Conservation (phyloP, 2,329 filamentous ascomycete species). For the Epichloe coenophiala region DNA sequence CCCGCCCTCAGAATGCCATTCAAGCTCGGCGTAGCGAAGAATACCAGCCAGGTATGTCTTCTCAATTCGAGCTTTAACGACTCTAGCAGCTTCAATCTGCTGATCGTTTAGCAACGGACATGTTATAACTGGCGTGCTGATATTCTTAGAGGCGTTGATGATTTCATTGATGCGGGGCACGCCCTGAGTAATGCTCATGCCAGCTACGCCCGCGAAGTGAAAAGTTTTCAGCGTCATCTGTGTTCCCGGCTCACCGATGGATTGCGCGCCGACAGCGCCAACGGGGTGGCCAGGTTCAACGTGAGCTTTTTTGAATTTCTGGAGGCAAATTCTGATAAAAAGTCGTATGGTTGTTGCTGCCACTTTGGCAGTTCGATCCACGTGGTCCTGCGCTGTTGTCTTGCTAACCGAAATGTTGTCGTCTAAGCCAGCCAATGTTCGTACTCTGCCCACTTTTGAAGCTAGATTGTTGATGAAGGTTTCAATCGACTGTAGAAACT, state of each 20-base stretch:
- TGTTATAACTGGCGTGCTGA: constrained; percentile 86
- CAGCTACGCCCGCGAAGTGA: constrained; percentile 98
- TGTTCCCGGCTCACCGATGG: constrained; percentile 93
- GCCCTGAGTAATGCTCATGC: constrained; percentile 99
- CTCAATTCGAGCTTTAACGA: constrained; percentile 88
- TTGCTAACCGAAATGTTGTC: constrained; percentile 9
- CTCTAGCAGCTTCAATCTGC: constrained; percentile 65
- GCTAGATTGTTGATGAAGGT: constrained; percentile 54
- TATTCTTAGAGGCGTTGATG: constrained; percentile 91
- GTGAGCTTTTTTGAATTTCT: constrained; percentile 82
- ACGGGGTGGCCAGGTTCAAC: constrained; percentile 93
- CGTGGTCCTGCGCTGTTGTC: constrained; percentile 23
- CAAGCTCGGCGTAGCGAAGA: constrained; percentile 70
- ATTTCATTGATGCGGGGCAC: constrained; percentile 99
- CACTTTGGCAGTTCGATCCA: constrained; percentile 71
- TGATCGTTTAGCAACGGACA: constrained; percentile 69
- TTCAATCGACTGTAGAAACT: constrained; percentile 68
- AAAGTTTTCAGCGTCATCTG: constrained; percentile 99
- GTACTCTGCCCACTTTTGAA: constrained; percentile 42
- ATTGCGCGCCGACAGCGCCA: constrained; percentile 90
- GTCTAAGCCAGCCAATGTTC: constrained; percentile 37
- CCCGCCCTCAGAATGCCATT: constrained; percentile 65
- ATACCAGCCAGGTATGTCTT: constrained; percentile 83
- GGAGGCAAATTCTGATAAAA: constrained; percentile 72
- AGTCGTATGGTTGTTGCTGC: constrained; percentile 57